phyloP scores from a whole-genome alignment of 805 yeast genomes.

The Candida hungchunana region DNA sequence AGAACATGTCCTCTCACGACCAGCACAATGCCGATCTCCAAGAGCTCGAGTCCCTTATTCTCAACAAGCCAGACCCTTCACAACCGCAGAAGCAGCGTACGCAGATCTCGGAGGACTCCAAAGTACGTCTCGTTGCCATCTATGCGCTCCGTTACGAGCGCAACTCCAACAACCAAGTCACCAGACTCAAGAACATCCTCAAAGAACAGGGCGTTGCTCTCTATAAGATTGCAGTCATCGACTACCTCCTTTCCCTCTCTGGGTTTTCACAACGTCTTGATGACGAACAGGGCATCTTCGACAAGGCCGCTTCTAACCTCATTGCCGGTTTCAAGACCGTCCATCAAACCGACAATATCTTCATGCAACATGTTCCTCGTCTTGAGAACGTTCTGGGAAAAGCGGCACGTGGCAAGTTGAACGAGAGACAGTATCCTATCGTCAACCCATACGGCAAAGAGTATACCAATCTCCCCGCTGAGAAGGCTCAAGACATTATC shows the following conservation, averaged over 20 bases:
- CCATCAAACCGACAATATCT: conserved; percentile 58
- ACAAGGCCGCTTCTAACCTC: conserved; percentile 25
- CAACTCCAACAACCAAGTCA: conserved; percentile 41
- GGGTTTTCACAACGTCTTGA: conserved; percentile 41
- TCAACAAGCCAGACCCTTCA: conserved; percentile 26
- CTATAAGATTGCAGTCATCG: conserved; percentile 25
- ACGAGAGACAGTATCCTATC: conserved; percentile 39
- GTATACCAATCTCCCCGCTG: conserved; percentile 21
- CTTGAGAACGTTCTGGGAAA: conserved; percentile 40
- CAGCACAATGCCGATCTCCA: conserved; percentile 52
- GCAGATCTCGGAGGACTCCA: conserved; percentile 47
- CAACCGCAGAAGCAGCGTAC: conserved; percentile 34
- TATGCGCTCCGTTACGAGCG: conserved; percentile 70
- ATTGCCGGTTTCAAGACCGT: conserved; percentile 34
- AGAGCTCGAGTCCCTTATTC: conserved; percentile 53
- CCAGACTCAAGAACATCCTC: conserved; percentile 35
- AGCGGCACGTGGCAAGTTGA: conserved; percentile 32
- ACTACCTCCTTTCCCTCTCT: conserved; percentile 40
- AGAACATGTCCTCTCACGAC: conserved; percentile 67
- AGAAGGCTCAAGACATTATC: conserved; percentile 59
- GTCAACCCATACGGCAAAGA: conserved; percentile 30
- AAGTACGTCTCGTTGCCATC: conserved; percentile 67
- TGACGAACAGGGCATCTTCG: conserved; percentile 29
- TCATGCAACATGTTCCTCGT: conserved; percentile 88
- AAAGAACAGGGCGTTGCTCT: conserved; percentile 31